Percentiles rank a stretch among this genome's conserved stretches.
phyloP scores from a whole-genome alignment of 768 basidiomycete species.

The Psilocybe azurescens region DNA sequence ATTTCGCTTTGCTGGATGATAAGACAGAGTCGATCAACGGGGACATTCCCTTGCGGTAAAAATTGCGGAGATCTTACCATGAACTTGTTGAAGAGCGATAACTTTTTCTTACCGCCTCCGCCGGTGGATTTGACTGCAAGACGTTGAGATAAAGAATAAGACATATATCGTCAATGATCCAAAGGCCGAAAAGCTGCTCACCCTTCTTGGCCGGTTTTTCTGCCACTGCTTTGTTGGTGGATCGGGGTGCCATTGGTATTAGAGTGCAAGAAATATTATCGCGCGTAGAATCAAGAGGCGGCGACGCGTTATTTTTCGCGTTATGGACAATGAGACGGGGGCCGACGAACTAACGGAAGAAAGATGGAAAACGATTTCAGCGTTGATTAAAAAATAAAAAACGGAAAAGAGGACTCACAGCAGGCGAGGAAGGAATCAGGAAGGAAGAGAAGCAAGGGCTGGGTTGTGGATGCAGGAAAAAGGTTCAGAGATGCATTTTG shows the following conservation, averaged over 20 bases:
- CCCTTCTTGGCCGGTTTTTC: constrained; percentile 63
- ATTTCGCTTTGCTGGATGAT: constrained; percentile 70
- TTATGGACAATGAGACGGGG: constrained; percentile 10
- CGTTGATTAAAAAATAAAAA: constrained; percentile 11
- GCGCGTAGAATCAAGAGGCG: constrained; percentile 12
- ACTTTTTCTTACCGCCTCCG: constrained; percentile 59
- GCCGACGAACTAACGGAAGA: constrained; percentile 11
- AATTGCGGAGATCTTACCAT: constrained; percentile 42
- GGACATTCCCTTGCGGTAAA: background rate
- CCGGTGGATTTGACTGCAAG: constrained; percentile 56
- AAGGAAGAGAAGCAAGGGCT: constrained; percentile 21
- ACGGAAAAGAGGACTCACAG: constrained; percentile 15
- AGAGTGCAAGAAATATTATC: constrained; percentile 12
- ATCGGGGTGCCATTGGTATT: constrained; percentile 48
- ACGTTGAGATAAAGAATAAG: constrained; percentile 19
- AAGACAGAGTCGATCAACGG: constrained; percentile 11
- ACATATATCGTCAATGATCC: constrained; percentile 17
- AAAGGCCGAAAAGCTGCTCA: constrained; percentile 34
- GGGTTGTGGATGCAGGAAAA: constrained; percentile 47
- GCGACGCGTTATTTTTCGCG: constrained; percentile 31
- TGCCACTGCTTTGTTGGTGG: constrained; percentile 42
- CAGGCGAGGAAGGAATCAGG: constrained; percentile 21
- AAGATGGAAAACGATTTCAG: constrained; percentile 15
- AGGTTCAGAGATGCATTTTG: constrained; percentile 48
- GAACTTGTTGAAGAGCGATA: constrained; percentile 81